These are phyloP conservation scores for Pseudozyma sp. DNA, from an alignment of 1,284 basidiomycete genomes.

Conservation along the genomic window DNA sequence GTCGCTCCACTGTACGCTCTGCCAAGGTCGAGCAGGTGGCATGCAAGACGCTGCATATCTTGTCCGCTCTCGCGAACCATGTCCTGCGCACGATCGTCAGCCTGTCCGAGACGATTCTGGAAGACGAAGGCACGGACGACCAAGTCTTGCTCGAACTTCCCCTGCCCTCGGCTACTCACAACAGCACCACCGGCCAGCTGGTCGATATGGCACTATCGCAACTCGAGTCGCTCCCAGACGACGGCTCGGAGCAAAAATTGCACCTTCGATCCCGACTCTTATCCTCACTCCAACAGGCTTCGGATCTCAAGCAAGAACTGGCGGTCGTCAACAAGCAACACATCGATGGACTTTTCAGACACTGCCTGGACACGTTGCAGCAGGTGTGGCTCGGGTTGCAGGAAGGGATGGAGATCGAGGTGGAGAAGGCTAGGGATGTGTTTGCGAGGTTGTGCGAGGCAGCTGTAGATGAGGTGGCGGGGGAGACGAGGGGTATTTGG, in stretches of 20 bases:
- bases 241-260: constrained; percentile 15
- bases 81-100: constrained; percentile 25
- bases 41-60: constrained; percentile 27
- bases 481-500: constrained; percentile 19
- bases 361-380: constrained; percentile 19
- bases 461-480: constrained; percentile 31
- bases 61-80: constrained; percentile 43
- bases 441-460: constrained; percentile 14
- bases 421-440: constrained; percentile 4
- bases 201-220: constrained; percentile 30
- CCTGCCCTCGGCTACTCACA: background rate
- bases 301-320: constrained; percentile 5
- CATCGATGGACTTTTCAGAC: constrained; percentile 21
- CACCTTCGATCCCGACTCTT: constrained; percentile 20
- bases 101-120: constrained; percentile 33
- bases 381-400: constrained; percentile 24
- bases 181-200: background rate
- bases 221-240: constrained; percentile 20
- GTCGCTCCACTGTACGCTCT: background rate
- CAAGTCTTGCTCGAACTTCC: constrained; percentile 15
- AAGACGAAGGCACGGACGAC: constrained; percentile 24
- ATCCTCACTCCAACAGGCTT: constrained; percentile 1
- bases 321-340: constrained; percentile 10
- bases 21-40: constrained; percentile 15
- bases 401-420: constrained; percentile 4